Conservation (phyloP, 352 stramenopile genomes). For the Globisporangium splendens region DNA sequence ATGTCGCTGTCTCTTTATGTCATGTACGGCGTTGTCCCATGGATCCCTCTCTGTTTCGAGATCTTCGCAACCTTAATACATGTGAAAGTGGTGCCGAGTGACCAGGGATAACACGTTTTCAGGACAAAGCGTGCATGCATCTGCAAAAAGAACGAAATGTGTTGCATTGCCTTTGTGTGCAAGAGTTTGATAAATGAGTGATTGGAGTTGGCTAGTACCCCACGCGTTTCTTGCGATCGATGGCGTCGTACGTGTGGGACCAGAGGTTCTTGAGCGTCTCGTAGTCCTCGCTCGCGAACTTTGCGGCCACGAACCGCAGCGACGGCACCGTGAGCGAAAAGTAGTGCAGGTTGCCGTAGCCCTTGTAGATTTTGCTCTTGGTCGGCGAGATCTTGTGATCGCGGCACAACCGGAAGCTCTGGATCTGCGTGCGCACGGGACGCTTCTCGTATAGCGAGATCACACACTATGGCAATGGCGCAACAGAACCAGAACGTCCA, state of each 20-base stretch:
- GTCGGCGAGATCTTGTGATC: slow-evolving; percentile 86
- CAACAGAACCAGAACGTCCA: not conserved
- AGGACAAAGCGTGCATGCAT: too few relatives aligned
- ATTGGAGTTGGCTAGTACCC: slow-evolving; percentile 11
- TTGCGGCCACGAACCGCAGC: slow-evolving; percentile 74
- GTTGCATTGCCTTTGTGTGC: too few relatives aligned
- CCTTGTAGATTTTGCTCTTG: slow-evolving; percentile 88
- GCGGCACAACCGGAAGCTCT: slow-evolving; percentile 75
- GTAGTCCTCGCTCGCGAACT: slow-evolving; percentile 84
- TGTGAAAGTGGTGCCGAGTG: too few relatives aligned
- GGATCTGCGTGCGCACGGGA: slow-evolving; percentile 76
- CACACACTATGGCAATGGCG: slow-evolving; percentile 44
- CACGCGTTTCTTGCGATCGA: slow-evolving; percentile 83
- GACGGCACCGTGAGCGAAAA: slow-evolving; percentile 80
- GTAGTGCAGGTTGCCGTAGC: slow-evolving; percentile 82
- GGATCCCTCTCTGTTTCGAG: too few relatives aligned
- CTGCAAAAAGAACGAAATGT: too few relatives aligned
- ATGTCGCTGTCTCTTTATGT: too few relatives aligned
- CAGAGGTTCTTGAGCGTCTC: slow-evolving; percentile 80
- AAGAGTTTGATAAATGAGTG: not conserved
- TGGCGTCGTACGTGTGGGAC: slow-evolving; percentile 76
- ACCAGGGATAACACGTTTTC: too few relatives aligned
- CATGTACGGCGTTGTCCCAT: too few relatives aligned
- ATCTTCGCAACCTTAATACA: too few relatives aligned
- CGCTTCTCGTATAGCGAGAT: slow-evolving; percentile 85